phyloP scores from a whole-genome alignment of 2,329 filamentous ascomycete species.

The Clonostachys rhizophaga region DNA sequence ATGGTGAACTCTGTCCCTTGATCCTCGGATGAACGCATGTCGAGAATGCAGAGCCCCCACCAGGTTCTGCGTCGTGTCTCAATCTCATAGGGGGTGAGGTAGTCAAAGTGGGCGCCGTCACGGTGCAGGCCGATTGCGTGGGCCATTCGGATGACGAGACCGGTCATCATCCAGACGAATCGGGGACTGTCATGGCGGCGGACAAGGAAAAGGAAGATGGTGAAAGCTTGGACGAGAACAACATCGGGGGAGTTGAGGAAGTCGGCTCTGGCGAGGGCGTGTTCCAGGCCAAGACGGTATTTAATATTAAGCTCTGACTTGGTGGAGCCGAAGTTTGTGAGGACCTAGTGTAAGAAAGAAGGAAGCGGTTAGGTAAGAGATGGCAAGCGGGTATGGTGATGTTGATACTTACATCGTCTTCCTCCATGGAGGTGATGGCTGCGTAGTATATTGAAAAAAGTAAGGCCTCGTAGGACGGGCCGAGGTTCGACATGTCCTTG shows the following conservation, averaged over 20 bases:
- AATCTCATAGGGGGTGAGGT: conserved; percentile 53
- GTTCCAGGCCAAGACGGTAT: conserved; percentile 51
- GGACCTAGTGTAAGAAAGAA: conserved; percentile 28
- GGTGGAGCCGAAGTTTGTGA: conserved; percentile 40
- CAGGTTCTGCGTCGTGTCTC: conserved; percentile 60
- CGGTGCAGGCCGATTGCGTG: conserved; percentile 50
- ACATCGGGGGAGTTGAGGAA: conserved; percentile 57
- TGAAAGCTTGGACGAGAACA: conserved; percentile 55
- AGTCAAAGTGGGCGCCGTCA: conserved; percentile 46
- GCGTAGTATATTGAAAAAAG: conserved; percentile 55
- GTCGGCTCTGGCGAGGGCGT: conserved; percentile 55
- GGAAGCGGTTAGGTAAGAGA: background rate
- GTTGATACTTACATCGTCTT: conserved; percentile 40
- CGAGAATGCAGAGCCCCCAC: conserved; percentile 56
- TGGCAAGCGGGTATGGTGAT: background rate
- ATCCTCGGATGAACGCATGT: conserved; percentile 55
- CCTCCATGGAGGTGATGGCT: conserved; percentile 50
- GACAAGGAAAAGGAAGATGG: conserved; percentile 51
- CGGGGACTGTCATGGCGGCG: conserved; percentile 44
- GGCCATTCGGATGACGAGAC: conserved; percentile 52
- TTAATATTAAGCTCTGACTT: conserved; percentile 37
- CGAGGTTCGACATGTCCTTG: conserved; percentile 19
- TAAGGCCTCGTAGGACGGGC: conserved; percentile 42
- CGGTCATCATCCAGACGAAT: conserved; percentile 60
- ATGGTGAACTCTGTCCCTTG: conserved; percentile 49